Base-by-base conservation (phyloP, 495 filamentous ascomycete genomes). In the Aspergillus kassunensis region DNA sequence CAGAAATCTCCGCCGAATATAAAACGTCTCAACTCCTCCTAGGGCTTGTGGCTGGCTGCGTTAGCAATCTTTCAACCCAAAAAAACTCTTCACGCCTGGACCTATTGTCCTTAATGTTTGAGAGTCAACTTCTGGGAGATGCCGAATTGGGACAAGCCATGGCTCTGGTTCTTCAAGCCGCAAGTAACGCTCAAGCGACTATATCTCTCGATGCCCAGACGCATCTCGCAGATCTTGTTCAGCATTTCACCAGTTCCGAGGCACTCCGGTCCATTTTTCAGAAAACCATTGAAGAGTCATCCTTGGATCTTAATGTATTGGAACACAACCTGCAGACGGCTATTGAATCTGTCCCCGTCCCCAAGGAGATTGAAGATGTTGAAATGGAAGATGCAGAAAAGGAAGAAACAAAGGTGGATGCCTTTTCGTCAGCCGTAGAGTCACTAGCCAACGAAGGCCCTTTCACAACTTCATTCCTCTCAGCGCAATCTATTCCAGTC, bases 11-110 rank as follows among this genome's bases (percentile, higher is more conserved):
- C 4, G 63, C 73, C 36, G 78, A 84, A 55, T 85, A 88, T 54
- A 76, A 79, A 25, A 78, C 90, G 3, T 88, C 88, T 19, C 85
- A 82, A 46, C 71, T 97, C 21, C 76, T 85, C 7, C 82, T 90
- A 60, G 87, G 89, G 1, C 66, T 91, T 19, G 79, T 84, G 44
- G 66, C 86, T 44, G 85, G 86, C 16, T 74, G 86, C 33, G 62
- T 92, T 8, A 79, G 80, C 20, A 76, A 81, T 37, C 59, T 92
- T n/a, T 65, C 76, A 18, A 84, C 78, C 59, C 80, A 79, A 55
- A 79, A 82, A 19, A 81, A 84, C 55, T 58, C 69, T 11, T 68
- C 69, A 7, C 80, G 76, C 13, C 72, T 92, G 23, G 60, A 68
- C 4, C 59, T 85, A 1, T 65, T 90, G 31, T 78, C 81, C 23